Conservation (phyloP, 306 rosid species). For the Lagenaria siceraria region DNA sequence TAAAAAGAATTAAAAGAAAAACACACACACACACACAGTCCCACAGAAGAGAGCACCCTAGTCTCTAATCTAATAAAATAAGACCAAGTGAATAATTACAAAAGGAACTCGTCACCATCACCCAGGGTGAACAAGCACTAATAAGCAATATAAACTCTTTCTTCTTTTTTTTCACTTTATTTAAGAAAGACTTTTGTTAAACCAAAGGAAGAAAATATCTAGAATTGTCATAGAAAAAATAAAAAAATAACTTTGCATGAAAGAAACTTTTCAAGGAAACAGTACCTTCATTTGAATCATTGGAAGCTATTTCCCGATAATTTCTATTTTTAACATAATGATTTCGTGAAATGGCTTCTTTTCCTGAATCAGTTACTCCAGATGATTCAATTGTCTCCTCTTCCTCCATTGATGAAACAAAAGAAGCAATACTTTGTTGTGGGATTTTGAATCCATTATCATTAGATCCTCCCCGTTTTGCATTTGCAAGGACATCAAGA, state of each 20-base stretch:
- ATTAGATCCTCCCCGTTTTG: slow-evolving; percentile 55
- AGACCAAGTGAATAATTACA: too few relatives aligned
- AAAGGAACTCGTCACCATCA: too few relatives aligned
- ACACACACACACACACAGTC: too few relatives aligned
- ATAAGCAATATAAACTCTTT: neutral
- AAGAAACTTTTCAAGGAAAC: neutral
- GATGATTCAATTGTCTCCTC: slow-evolving; percentile 39
- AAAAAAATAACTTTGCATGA: neutral
- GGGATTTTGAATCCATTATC: slow-evolving; percentile 68
- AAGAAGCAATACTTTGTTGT: slow-evolving; percentile 41
- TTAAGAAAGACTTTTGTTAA: neutral
- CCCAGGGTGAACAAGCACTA: neutral
- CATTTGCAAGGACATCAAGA: slow-evolving; percentile 72
- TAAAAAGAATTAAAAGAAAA: too few relatives aligned
- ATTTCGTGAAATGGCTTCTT: slow-evolving; percentile 7
- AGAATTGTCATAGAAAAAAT: neutral
- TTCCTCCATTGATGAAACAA: slow-evolving; percentile 61
- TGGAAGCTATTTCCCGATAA: slow-evolving; percentile 46
- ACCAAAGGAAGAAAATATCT: neutral
- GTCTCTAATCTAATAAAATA: too few relatives aligned
- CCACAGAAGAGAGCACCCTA: too few relatives aligned
- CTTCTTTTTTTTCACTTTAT: neutral
- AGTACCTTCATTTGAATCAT: slow-evolving; percentile 39
- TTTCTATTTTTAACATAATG: slow-evolving; percentile 30
- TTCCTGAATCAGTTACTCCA: slow-evolving; percentile 30